phyloP scores from a whole-genome alignment of 2,329 filamentous ascomycete genomes.

The Colletotrichum noveboracense region DNA sequence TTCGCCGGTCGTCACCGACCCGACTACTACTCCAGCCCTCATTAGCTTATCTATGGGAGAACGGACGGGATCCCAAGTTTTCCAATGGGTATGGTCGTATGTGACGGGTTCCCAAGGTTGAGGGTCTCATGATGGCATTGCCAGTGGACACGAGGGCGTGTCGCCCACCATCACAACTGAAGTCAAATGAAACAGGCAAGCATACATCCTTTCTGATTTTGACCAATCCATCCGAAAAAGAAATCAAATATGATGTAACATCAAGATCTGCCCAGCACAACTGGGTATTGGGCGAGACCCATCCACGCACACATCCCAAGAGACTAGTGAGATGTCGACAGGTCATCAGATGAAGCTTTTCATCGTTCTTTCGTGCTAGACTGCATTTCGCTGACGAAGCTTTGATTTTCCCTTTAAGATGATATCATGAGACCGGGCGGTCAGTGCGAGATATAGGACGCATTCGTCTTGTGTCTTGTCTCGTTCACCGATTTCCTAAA shows the following conservation, averaged over 20 bases:
- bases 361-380: not conserved
- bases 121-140: not conserved
- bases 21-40: not conserved
- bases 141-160: not conserved
- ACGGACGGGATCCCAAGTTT: conserved; percentile 3
- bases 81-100: conserved; percentile 6
- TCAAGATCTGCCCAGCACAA: not conserved
- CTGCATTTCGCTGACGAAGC: not conserved
- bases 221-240: not conserved
- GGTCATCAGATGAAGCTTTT: not conserved
- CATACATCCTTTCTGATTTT: not conserved
- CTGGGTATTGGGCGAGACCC: not conserved
- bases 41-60: not conserved
- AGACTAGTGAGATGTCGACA: not conserved
- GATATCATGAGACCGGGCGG: not conserved
- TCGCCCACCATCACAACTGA: not conserved
- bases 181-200: not conserved
- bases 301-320: not conserved
- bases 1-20: conserved; percentile 1
- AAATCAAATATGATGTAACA: not conserved
- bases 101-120: rapidly evolving
- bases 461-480: not conserved
- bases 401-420: not conserved
- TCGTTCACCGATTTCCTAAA: not conserved
- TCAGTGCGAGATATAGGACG: not conserved